phyloP scores from a whole-genome alignment of 345 rosid genomes.

The Cardiospermum halicacabum region DNA sequence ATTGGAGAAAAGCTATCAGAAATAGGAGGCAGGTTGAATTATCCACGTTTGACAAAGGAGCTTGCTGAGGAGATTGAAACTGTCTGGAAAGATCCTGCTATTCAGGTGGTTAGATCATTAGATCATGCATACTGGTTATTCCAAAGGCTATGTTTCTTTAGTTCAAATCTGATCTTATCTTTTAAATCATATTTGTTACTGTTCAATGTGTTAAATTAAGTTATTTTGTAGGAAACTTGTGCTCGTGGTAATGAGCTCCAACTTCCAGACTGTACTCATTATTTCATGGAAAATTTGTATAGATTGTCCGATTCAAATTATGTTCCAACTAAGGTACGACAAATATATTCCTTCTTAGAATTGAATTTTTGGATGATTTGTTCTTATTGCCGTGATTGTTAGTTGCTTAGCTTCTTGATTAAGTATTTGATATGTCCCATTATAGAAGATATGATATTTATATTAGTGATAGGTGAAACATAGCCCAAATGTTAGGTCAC shows the following conservation, averaged over 20 bases:
- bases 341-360: background rate
- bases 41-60: constrained; percentile 70
- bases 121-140: constrained; percentile 4
- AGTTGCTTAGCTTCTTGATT: too few species aligned
- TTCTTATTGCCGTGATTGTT: background rate
- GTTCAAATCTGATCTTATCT: background rate
- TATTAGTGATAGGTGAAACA: too few species aligned
- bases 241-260: constrained; percentile 81
- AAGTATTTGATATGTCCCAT: too few species aligned
- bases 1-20: constrained; percentile 78
- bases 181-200: background rate
- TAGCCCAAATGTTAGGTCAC: too few species aligned
- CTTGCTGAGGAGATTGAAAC: constrained; percentile 71
- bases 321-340: constrained; percentile 83
- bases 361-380: background rate
- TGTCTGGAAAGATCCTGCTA: constrained; percentile 90
- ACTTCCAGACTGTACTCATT: constrained; percentile 87
- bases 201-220: background rate
- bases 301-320: constrained; percentile 75
- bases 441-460: too few species aligned
- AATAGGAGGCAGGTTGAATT: constrained; percentile 73
- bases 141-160: background rate
- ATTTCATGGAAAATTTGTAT: constrained; percentile 91
- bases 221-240: constrained; percentile 69
- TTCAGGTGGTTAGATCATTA: constrained; percentile 54